Evolutionary conservation across 305 asterid genomes (phyloP).

Genomic region (Lippia alba): DNA sequence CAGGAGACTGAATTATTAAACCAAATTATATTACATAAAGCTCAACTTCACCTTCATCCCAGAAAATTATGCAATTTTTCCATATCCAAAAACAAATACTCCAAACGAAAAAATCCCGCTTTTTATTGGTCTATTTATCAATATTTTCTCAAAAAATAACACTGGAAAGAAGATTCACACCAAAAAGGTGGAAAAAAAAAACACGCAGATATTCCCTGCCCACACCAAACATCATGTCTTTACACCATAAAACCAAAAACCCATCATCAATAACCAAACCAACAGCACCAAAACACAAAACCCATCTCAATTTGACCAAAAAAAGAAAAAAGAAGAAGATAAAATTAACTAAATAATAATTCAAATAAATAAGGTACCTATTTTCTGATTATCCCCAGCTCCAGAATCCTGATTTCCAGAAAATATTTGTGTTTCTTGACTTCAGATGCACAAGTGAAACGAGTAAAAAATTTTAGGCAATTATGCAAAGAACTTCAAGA

Average conservation of each 20-base stretch:
- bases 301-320: background rate
- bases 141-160: slow-evolving; percentile 27
- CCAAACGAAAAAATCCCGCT: slow-evolving; percentile 8
- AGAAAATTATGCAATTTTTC: background rate
- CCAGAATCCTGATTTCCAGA: slow-evolving; percentile 10
- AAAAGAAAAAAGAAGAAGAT: background rate
- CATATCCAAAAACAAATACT: background rate
- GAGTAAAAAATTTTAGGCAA: background rate
- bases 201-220: background rate
- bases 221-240: slow-evolving; percentile 34
- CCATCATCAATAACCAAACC: slow-evolving; percentile 5
- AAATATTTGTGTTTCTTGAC: background rate
- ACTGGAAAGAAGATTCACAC: background rate
- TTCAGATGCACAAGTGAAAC: slow-evolving; percentile 12
- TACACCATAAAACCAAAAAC: slow-evolving; percentile 24
- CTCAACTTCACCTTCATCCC: background rate
- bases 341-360: background rate
- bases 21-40: background rate
- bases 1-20: background rate
- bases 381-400: slow-evolving; percentile 5
- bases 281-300: slow-evolving; percentile 3
- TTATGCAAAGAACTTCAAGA: background rate
- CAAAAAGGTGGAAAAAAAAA: slow-evolving; percentile 4
- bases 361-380: slow-evolving; percentile 25
- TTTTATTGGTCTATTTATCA: background rate